These are phyloP conservation scores for Cutaneotrichosporon dermatis DNA, from an alignment of 1,284 basidiomycete species.

Conservation along the genomic window DNA sequence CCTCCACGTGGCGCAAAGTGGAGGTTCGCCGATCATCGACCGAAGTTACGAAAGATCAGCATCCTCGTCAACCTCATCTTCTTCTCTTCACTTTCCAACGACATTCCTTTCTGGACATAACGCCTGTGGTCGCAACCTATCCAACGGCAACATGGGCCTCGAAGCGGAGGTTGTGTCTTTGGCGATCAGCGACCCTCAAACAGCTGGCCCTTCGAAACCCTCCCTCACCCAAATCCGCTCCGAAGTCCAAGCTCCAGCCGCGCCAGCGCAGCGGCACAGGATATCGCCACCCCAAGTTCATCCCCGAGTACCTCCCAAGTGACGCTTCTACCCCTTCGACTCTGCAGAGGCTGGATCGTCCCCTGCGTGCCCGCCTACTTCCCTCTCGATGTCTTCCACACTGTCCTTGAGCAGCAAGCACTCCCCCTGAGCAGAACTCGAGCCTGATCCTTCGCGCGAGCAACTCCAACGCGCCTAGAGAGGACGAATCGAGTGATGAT, in stretches of 20 bases:
- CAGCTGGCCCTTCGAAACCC: background rate
- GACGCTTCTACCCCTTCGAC: background rate
- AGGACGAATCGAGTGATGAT: conserved; percentile 3
- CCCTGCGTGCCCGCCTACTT: conserved; percentile 35
- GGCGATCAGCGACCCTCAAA: background rate
- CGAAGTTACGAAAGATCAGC: too few relatives aligned
- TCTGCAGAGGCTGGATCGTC: conserved; percentile 21
- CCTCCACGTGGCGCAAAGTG: too few relatives aligned
- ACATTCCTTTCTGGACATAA: too few relatives aligned
- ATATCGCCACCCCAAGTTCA: conserved; percentile 21
- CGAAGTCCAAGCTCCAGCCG: background rate
- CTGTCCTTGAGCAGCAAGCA: conserved; percentile 31
- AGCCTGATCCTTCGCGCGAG: conserved; percentile 43
- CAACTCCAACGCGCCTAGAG: conserved; percentile 4
- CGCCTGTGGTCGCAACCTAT: too few relatives aligned
- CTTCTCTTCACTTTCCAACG: too few relatives aligned
- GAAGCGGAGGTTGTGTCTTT: background rate
- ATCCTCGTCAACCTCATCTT: too few relatives aligned
- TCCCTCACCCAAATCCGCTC: too few relatives aligned
- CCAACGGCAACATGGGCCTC: background rate
- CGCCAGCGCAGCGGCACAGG: background rate
- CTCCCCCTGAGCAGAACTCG: conserved; percentile 47
- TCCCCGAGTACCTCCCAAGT: conserved; percentile 14
- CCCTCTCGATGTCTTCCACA: conserved; percentile 30
- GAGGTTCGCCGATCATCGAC: too few relatives aligned